phyloP scores from a whole-genome alignment of 805 yeast genomes.

The Lipomyces sp. region DNA sequence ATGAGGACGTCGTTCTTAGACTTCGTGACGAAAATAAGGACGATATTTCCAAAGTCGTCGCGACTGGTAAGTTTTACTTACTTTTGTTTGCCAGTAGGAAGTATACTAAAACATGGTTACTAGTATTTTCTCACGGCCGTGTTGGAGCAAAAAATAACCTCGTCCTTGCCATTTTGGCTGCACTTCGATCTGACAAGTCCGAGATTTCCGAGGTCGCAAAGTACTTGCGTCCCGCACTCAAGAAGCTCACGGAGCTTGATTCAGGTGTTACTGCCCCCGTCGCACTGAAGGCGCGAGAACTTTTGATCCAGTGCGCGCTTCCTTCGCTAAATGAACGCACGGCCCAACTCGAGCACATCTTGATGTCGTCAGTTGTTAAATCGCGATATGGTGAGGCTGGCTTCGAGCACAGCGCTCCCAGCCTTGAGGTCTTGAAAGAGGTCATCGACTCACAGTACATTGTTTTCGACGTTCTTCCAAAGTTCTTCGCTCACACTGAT shows the following conservation, averaged over 20 bases:
- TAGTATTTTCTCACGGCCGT: constrained; percentile 85
- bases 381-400: constrained; percentile 86
- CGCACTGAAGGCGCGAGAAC: constrained; percentile 92
- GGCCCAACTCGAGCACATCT: constrained; percentile 94
- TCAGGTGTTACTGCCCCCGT: constrained; percentile 91
- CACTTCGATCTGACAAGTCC: constrained; percentile 57
- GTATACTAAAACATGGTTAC: neutral
- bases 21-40: constrained; percentile 87
- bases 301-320: constrained; percentile 92
- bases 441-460: constrained; percentile 95
- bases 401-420: constrained; percentile 78
- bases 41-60: constrained; percentile 72
- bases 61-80: constrained; percentile 40
- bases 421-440: constrained; percentile 77
- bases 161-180: constrained; percentile 79
- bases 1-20: constrained; percentile 84
- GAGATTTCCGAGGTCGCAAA: constrained; percentile 54
- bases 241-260: constrained; percentile 83
- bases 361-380: constrained; percentile 87
- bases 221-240: constrained; percentile 71
- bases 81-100: neutral
- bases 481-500: constrained; percentile 81
- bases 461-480: constrained; percentile 93
- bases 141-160: constrained; percentile 92
- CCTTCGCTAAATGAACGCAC: constrained; percentile 96